Base-by-base conservation (phyloP, 306 rosid genomes). In the Begonia masoniana region DNA sequence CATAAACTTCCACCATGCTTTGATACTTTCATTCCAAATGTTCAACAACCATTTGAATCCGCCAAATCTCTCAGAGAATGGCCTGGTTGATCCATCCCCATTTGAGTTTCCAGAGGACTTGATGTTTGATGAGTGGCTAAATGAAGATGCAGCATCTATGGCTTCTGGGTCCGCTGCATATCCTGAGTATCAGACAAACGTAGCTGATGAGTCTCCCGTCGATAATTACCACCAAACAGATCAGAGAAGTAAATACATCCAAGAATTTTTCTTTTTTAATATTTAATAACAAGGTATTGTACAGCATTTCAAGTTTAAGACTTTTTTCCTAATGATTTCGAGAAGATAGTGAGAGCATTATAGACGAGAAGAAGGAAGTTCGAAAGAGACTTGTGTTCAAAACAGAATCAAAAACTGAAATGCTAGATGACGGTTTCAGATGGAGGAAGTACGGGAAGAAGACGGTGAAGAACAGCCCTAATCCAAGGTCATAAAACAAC, bases 371-470 rank as follows among this genome's bases (percentile, higher is more conserved):
- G 70, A 74, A 15, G 50, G 75, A 64, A 36, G 60, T 43, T 12
- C 50, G 2, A 53, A 81, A 76, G 15, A 78, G 81, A 67, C 64
- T 78, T 36, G 87, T 91, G 15, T 80, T 89, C 68, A 89, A 61
- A 74, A 89, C 84, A 13, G 65, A 64, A 78, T 74, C 97, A 54
- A 89, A 80, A 68, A 47, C 82, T 57, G 97, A 89, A 58, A 65
- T 82, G 51, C 53, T 89, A 15, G 87, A 89, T 9, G 95, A 89
- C 66, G 94, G 97, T 4, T 85, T 70, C 83, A 89, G 54, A 61
- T 89, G 97, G 97, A 80, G 95, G 64, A 89, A 89, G 73, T 89
- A 89, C 26, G 97, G 97, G 43, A 89, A 89, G 72, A 89, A 89
- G 61, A 82, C 64, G 87, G 97, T 85, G 15, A 89, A 89, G 71